Evolutionary conservation across 2,329 filamentous ascomycete species (phyloP).

Genomic region (Rosellinia necatrix): DNA sequence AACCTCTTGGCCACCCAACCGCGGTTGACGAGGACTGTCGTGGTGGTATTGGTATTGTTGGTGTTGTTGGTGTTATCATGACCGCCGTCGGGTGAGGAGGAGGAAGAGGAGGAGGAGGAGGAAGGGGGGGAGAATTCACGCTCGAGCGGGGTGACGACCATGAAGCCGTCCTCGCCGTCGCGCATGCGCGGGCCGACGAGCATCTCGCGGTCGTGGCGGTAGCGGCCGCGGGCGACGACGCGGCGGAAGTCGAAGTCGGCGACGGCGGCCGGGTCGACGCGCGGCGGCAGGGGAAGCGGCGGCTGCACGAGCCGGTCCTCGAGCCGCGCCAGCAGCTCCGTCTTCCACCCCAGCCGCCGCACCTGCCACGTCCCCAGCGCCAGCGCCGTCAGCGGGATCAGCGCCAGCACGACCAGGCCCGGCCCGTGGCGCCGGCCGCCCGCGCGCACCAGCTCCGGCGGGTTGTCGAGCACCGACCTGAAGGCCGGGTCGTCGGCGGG

Average conservation of each 20-base stretch:
- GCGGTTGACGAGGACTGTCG: conserved; percentile 81
- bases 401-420: conserved; percentile 78
- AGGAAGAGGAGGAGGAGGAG: too few relatives aligned
- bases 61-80: too few relatives aligned
- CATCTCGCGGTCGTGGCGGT: conserved; percentile 94
- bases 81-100: too few relatives aligned
- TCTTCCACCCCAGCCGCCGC: conserved; percentile 90
- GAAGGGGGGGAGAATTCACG: conserved; percentile 54
- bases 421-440: conserved; percentile 73
- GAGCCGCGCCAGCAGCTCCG: conserved; percentile 84
- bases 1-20: conserved; percentile 89
- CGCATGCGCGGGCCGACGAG: conserved; percentile 86
- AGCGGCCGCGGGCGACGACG: conserved; percentile 73
- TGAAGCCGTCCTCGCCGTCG: conserved; percentile 87
- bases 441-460: conserved; percentile 76
- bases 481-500: conserved; percentile 79
- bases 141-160: conserved; percentile 91
- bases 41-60: conserved; percentile 1
- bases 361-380: conserved; percentile 93
- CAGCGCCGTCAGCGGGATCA: conserved; percentile 93
- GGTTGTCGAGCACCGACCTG: conserved; percentile 84
- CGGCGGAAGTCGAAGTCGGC: conserved; percentile 90
- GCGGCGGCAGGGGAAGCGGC: conserved; percentile 83
- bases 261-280: conserved; percentile 79
- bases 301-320: conserved; percentile 88